Evolutionary conservation across 208 protist species (phyloP).

Genomic region (Vickermania ingenoplastis): DNA sequence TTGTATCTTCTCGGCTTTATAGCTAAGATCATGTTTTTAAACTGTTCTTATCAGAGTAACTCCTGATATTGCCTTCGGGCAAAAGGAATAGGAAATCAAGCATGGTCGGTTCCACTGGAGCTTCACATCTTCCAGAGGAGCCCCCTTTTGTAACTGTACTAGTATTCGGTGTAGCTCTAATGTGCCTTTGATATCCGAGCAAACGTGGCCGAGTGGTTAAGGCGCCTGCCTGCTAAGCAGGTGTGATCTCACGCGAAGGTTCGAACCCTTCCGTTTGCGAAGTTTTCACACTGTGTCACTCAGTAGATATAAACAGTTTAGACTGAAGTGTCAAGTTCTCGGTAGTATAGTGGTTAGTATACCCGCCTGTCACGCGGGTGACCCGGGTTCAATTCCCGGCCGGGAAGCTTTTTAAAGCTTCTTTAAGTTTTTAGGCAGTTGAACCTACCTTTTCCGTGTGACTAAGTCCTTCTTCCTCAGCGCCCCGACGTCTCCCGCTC

Average conservation of each 20-base stretch:
- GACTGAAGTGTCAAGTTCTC: constrained; percentile 5
- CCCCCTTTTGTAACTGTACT: constrained; percentile 15
- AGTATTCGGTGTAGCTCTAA: too few species aligned
- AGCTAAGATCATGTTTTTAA: constrained; percentile 89
- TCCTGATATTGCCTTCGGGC: constrained; percentile 61
- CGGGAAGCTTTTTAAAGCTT: constrained; percentile 6
- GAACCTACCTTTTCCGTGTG: too few species aligned
- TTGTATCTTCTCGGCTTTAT: constrained; percentile 79
- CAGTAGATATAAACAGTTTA: constrained; percentile 11
- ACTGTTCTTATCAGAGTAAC: constrained; percentile 88
- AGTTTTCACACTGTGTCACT: constrained; percentile 22
- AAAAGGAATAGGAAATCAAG: constrained; percentile 42
- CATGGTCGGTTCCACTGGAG: constrained; percentile 46
- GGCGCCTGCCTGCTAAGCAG: constrained; percentile 87
- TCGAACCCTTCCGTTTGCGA: constrained; percentile 86
- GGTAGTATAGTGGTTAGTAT: constrained; percentile 6
- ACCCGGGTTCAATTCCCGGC: constrained; percentile 6
- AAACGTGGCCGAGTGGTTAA: constrained; percentile 88
- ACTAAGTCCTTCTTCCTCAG: too few species aligned
- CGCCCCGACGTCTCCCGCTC: too few species aligned
- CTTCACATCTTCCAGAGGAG: constrained; percentile 51
- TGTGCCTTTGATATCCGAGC: too few species aligned
- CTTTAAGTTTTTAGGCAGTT: too few species aligned
- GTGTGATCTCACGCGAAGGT: constrained; percentile 88
- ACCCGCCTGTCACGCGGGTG: constrained; percentile 3